A percentile compares a stretch with the other conserved stretches of the same genome.
phyloP scores from a whole-genome alignment of 1,139 yeast genomes.

The Kodamaea alishanica region DNA sequence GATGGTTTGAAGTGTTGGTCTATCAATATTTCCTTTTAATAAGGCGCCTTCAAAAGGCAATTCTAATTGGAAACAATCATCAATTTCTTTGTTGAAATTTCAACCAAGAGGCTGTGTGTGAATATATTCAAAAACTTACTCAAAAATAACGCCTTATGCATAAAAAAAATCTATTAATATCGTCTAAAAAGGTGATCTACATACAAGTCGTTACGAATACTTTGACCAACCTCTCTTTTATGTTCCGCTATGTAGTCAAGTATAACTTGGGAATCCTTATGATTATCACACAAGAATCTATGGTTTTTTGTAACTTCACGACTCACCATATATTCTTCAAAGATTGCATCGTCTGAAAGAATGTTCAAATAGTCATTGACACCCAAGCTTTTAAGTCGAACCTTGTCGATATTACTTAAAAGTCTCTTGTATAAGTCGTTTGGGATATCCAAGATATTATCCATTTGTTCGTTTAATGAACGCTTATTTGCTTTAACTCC shows the following conservation, averaged over 20 bases:
- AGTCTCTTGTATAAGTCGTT: background rate
- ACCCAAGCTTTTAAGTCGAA: conserved; percentile 3
- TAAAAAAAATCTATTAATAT: conserved; percentile 2
- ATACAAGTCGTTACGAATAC: conserved; percentile 6
- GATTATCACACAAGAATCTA: background rate
- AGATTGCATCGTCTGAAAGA: conserved; percentile 7
- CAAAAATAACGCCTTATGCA: background rate
- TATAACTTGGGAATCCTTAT: background rate
- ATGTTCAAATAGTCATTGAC: conserved; percentile 5
- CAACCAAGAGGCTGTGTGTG: no score
- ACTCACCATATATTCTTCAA: conserved; percentile 6
- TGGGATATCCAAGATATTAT: conserved; percentile 2
- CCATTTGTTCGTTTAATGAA: conserved; percentile 6
- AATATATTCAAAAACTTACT: no score
- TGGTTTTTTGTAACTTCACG: conserved; percentile 4
- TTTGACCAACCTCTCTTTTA: conserved; percentile 1
- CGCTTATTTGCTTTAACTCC: background rate
- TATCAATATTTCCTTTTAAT: no score
- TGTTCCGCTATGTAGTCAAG: background rate
- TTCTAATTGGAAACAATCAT: no score
- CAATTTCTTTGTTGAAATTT: no score
- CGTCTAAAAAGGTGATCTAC: conserved; percentile 6
- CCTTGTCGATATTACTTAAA: background rate
- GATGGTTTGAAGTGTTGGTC: no score
- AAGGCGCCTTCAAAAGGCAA: no score